Base-by-base conservation (phyloP, 495 filamentous ascomycete genomes). In the Parathielavia appendiculata region DNA sequence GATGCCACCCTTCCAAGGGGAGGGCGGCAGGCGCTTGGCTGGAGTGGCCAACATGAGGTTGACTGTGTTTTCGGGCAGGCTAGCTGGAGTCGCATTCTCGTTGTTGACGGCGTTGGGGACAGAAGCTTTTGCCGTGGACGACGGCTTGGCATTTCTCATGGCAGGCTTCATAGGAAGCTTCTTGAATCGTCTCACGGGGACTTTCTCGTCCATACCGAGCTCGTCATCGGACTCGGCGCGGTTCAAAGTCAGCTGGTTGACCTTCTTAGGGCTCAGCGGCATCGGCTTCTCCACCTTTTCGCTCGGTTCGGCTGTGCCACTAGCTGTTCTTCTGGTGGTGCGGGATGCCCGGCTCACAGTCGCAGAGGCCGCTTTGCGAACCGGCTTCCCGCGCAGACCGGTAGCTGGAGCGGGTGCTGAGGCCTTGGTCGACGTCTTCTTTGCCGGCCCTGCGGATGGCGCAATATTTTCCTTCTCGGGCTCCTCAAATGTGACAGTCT, bases 401-500 rank as follows among this genome's bases (percentile, higher is more conserved):
- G 58, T 48, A 3, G 56, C 46, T 13, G 65, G 0, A 23, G 54
- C 62, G 5, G 48, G 32, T 10, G 49, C 35, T 32, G 59, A 11
- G 11, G 35, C 30, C 17, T 50, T 61, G 19, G 23, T 46, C 32
- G 69, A 46, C 1, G 67, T 54, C 57, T 73, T 74, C 32, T 34
- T 32, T 44, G 64, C 52, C 1, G 64, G 34, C 52, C 67, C 62
- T 14, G 54, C 26, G 14, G 66, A 57, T 9, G 75, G 75, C 19
- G 67, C 52, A 11, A 79, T 60, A 50, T 83, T 82, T 63, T 83
- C 80, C 62, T 83, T 81, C 66, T 81, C 79, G 1, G 79, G 78
- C 54, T 81, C 80, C 63, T 81, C 70, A 61, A 83, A 83, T 46
- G 74, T 80, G 59, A 83, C 80, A 1, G 73, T 74, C 68, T 83